Evolutionary conservation across 2,329 filamentous ascomycete genomes (phyloP).

Genomic region (Fusarium hainanense): DNA sequence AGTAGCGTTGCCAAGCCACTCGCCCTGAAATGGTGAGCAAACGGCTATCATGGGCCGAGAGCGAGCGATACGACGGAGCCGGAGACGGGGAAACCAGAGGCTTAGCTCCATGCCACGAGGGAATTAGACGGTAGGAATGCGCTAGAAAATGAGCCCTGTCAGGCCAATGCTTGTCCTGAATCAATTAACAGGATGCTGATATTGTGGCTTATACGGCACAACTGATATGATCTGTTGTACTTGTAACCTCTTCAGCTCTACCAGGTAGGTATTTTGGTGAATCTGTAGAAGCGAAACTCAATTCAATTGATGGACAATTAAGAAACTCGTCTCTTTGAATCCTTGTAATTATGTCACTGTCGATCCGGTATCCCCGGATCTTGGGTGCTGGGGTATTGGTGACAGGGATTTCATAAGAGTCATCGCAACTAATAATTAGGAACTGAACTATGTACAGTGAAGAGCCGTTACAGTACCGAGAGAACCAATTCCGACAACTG

Average conservation of each 20-base stretch:
- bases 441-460: not conserved
- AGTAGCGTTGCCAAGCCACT: constrained; percentile 34
- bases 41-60: constrained; percentile 31
- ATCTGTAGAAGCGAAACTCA: not conserved
- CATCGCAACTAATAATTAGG: constrained; percentile 10
- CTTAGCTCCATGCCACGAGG: constrained; percentile 16
- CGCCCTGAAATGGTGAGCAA: constrained; percentile 17
- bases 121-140: constrained; percentile 21
- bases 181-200: not conserved
- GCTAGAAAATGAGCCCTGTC: constrained; percentile 18
- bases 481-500: not conserved
- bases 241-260: not conserved
- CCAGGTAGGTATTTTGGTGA: not conserved
- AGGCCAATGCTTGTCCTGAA: constrained; percentile 2
- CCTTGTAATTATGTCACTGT: constrained; percentile 13
- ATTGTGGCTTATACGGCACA: not conserved
- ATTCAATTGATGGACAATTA: not conserved
- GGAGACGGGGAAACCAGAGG: constrained; percentile 9
- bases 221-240: not conserved
- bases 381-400: constrained; percentile 30
- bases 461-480: constrained; percentile 1
- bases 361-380: constrained; percentile 29
- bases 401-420: constrained; percentile 27
- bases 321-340: constrained; percentile 9
- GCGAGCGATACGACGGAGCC: constrained; percentile 43